Conservation (phyloP, 331 rosid genomes). For the Stylosanthes scabra region DNA sequence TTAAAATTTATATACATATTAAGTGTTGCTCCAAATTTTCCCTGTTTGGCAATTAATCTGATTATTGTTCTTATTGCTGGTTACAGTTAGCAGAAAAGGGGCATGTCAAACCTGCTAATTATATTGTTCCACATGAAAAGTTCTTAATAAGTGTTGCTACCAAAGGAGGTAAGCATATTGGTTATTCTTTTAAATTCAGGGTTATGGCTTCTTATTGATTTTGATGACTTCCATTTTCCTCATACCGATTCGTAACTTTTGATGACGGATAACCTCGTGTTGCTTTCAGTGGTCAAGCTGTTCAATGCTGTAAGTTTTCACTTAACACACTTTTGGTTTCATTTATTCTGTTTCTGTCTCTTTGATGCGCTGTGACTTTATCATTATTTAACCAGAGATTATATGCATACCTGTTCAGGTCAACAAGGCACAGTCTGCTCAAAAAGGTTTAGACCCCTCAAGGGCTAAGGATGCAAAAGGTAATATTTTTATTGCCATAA, state of each 20-base stretch:
- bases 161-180: constrained; percentile 73
- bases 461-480: constrained; percentile 89
- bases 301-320: constrained; percentile 91
- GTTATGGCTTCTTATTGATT: not conserved
- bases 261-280: constrained; percentile 47
- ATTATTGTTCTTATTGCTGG: constrained; percentile 28
- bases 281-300: constrained; percentile 87
- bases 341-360: not conserved
- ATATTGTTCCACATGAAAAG: constrained; percentile 70
- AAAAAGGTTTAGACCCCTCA: constrained; percentile 74
- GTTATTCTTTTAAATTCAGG: constrained; percentile 23
- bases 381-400: constrained; percentile 2
- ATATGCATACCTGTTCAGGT: constrained; percentile 57
- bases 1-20: constrained; percentile 6
- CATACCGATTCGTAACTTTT: constrained; percentile 48
- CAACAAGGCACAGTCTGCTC: constrained; percentile 92
- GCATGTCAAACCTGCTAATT: constrained; percentile 75
- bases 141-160: constrained; percentile 87
- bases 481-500: constrained; percentile 40
- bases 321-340: constrained; percentile 17
- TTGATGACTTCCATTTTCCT: constrained; percentile 16
- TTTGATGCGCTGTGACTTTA: constrained; percentile 24
- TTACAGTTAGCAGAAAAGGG: constrained; percentile 84
- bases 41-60: constrained; percentile 1
- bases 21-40: not conserved